A percentile compares a stretch with the other conserved stretches of the same genome.
Evolutionary conservation across 306 rosid species (phyloP).

Genomic region (Fragaria iinumae): DNA sequence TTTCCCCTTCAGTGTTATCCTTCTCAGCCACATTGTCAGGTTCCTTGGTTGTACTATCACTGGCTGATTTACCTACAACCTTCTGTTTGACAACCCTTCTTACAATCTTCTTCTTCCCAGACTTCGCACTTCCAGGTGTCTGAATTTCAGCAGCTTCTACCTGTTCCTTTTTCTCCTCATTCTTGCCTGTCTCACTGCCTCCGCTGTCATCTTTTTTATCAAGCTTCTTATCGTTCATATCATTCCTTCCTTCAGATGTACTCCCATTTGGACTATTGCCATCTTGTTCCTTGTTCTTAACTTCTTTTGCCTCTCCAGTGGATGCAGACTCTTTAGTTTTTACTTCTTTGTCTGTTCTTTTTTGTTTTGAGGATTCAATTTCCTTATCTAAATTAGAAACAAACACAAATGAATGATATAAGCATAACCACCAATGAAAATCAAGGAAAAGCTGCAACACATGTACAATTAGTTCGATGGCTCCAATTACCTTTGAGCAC

Average conservation of each 20-base stretch:
- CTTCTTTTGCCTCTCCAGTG: conserved; percentile 47
- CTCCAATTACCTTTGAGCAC: conserved; percentile 36
- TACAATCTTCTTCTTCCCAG: conserved; percentile 79
- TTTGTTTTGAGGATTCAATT: conserved; percentile 28
- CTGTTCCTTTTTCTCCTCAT: conserved; percentile 47
- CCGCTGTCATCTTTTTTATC: conserved; percentile 43
- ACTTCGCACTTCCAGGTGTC: conserved; percentile 44
- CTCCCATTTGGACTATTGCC: conserved; percentile 44
- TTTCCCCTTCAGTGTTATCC: conserved; percentile 40
- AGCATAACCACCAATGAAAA: not conserved
- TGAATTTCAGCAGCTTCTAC: conserved; percentile 47
- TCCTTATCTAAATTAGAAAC: conserved; percentile 35
- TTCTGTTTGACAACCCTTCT: conserved; percentile 83
- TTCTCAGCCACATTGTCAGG: conserved; percentile 42
- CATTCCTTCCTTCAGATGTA: conserved; percentile 46
- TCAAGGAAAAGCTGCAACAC: conserved; percentile 21
- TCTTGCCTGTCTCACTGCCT: conserved; percentile 32
- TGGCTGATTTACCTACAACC: conserved; percentile 47
- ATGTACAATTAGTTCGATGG: not conserved
- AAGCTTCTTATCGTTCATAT: conserved; percentile 32
- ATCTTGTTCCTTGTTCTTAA: conserved; percentile 48
- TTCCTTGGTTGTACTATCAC: conserved; percentile 44
- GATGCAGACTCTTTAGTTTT: conserved; percentile 53
- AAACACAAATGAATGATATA: conserved; percentile 6
- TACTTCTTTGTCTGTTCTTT: conserved; percentile 39